These are phyloP conservation scores for Boletus vinaceobasis DNA, from an alignment of 768 basidiomycete species.

Conservation along the genomic window DNA sequence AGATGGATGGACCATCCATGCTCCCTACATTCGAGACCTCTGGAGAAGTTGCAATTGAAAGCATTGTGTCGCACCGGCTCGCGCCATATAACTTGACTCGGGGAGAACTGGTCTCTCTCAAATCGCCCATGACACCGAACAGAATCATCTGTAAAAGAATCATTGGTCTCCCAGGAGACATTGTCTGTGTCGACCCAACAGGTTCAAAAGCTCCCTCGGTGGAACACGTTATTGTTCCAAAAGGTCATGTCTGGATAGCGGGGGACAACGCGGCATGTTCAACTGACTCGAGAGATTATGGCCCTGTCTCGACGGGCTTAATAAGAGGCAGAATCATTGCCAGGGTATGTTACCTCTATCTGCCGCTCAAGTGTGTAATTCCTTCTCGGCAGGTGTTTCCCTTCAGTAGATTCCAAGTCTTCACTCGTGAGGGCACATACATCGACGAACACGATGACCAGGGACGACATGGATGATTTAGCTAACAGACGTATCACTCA, in stretches of 20 bases:
- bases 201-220: conserved; percentile 57
- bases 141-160: conserved; percentile 84
- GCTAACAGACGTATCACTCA: background rate
- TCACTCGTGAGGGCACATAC: conserved; percentile 18
- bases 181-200: conserved; percentile 85
- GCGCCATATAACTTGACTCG: conserved; percentile 51
- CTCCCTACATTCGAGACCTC: conserved; percentile 62
- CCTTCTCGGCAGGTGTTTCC: conserved; percentile 28
- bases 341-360: conserved; percentile 43
- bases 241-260: conserved; percentile 84
- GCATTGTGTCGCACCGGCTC: conserved; percentile 51
- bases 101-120: conserved; percentile 74
- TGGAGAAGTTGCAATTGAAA: conserved; percentile 65
- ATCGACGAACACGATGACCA: conserved; percentile 14
- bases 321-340: conserved; percentile 66
- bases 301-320: conserved; percentile 81
- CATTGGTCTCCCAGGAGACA: conserved; percentile 86
- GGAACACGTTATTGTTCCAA: conserved; percentile 76
- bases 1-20: conserved; percentile 81
- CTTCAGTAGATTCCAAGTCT: conserved; percentile 26
- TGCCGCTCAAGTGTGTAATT: background rate
- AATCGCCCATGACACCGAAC: conserved; percentile 65
- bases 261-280: conserved; percentile 87
- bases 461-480: background rate
- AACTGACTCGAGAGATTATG: conserved; percentile 88